phyloP scores from a whole-genome alignment of 2,329 filamentous ascomycete genomes.

The Diaporthe sp. region DNA sequence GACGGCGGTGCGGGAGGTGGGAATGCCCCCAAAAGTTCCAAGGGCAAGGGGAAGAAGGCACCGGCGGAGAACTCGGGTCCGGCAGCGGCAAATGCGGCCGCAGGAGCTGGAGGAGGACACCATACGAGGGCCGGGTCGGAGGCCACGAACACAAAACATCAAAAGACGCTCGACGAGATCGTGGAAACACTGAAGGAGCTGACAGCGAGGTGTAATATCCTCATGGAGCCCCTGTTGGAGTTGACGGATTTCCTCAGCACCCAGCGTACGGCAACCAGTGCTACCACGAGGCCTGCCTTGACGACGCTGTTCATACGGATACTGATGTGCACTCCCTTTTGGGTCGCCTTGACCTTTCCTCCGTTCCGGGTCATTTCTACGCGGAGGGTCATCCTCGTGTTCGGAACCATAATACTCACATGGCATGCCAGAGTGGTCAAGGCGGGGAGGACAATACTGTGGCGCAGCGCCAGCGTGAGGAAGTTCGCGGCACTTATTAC shows the following conservation, averaged over 20 bases:
- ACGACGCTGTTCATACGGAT: conserved; percentile 92
- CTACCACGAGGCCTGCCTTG: conserved; percentile 90
- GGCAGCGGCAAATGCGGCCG: conserved; percentile 38
- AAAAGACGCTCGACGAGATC: conserved; percentile 97
- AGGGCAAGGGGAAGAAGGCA: conserved; percentile 38
- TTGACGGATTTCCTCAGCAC: conserved; percentile 95
- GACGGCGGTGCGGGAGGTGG: conserved; percentile 53
- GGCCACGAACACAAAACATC: conserved; percentile 77
- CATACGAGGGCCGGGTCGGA: conserved; percentile 67
- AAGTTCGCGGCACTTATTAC: conserved; percentile 80
- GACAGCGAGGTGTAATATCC: conserved; percentile 90
- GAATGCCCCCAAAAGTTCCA: conserved; percentile 46
- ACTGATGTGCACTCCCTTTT: conserved; percentile 87
- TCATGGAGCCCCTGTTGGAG: conserved; percentile 89
- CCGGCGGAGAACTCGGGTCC: conserved; percentile 50
- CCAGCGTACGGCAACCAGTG: conserved; percentile 89
- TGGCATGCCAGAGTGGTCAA: conserved; percentile 93
- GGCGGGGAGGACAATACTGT: conserved; percentile 88
- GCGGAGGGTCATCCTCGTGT: conserved; percentile 83
- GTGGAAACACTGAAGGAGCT: conserved; percentile 93
- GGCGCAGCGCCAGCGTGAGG: conserved; percentile 86
- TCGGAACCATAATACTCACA: conserved; percentile 89
- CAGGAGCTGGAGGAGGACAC: conserved; percentile 41
- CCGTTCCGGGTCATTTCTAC: conserved; percentile 90
- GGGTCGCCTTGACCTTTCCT: conserved; percentile 86